Evolutionary conservation across 805 yeast species (phyloP).

Genomic region (Wickerhamiella spandovensis): DNA sequence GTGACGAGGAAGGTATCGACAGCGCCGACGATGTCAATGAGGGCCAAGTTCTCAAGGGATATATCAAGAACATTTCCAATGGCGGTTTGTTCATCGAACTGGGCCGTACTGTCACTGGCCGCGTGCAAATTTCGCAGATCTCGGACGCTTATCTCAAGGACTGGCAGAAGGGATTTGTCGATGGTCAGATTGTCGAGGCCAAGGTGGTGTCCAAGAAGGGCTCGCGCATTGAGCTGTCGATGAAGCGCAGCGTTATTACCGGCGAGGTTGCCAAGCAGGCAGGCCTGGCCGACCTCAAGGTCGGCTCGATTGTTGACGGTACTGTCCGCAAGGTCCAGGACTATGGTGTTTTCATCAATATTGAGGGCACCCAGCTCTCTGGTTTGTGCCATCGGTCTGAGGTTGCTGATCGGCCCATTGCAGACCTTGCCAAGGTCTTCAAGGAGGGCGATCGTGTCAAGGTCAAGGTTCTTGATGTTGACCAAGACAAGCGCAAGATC

Average conservation of each 20-base stretch:
- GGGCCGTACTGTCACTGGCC: conserved; percentile 58
- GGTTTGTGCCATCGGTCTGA: conserved; percentile 84
- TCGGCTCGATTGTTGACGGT: conserved; percentile 67
- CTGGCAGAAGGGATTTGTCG: conserved; percentile 68
- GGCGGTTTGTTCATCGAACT: conserved; percentile 65
- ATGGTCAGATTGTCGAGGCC: conserved; percentile 62
- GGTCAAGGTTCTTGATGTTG: conserved; percentile 58
- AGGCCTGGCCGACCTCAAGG: conserved; percentile 44
- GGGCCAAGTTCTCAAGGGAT: conserved; percentile 73
- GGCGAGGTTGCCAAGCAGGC: conserved; percentile 40
- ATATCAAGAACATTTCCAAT: conserved; percentile 58
- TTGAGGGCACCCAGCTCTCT: conserved; percentile 63
- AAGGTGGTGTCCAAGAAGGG: conserved; percentile 51
- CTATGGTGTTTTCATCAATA: conserved; percentile 79
- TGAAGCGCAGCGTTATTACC: conserved; percentile 67
- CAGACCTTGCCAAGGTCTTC: conserved; percentile 51
- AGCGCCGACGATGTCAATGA: conserved; percentile 27
- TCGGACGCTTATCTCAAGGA: conserved; percentile 74
- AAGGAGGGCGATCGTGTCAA: conserved; percentile 85
- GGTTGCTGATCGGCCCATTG: conserved; percentile 49
- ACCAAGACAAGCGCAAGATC: conserved; percentile 53
- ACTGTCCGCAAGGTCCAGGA: conserved; percentile 63
- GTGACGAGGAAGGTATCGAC: not conserved
- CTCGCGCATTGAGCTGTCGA: conserved; percentile 50
- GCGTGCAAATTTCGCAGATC: conserved; percentile 67